Conservation (phyloP, 768 basidiomycete genomes). For the Filobasidium floriforme region DNA sequence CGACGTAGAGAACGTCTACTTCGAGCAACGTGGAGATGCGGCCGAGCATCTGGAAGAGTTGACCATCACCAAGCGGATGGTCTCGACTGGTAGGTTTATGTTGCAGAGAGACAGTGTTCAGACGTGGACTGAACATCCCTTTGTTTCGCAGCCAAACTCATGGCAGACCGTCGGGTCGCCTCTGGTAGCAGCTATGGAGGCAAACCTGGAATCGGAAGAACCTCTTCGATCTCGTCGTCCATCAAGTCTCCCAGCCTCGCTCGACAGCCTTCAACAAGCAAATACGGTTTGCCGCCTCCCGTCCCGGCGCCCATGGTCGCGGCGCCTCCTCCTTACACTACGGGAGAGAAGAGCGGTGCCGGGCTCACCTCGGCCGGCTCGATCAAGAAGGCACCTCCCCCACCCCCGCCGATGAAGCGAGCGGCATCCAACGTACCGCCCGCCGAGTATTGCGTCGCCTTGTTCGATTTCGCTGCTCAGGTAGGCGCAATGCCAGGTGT, state of each 20-base stretch:
- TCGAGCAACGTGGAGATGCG: conserved; percentile 73
- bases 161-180: conserved; percentile 35
- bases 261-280: conserved; percentile 49
- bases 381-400: conserved; percentile 73
- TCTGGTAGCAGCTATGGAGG: conserved; percentile 23
- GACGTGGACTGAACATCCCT: conserved; percentile 24
- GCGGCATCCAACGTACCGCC: conserved; percentile 66
- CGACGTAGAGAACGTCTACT: conserved; percentile 69
- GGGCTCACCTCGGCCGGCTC: conserved; percentile 43
- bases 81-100: conserved; percentile 66
- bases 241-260: conserved; percentile 38
- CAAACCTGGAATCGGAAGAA: conserved; percentile 22
- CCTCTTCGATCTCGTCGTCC: conserved; percentile 9
- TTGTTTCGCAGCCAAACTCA: conserved; percentile 39
- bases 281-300: conserved; percentile 29
- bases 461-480: conserved; percentile 93
- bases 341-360: conserved; percentile 45
- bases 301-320: conserved; percentile 35
- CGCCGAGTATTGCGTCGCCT: conserved; percentile 72
- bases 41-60: conserved; percentile 70
- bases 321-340: conserved; percentile 52
- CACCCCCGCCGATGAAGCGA: conserved; percentile 82
- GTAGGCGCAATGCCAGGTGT: conserved; percentile 45
- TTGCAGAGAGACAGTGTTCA: background rate
- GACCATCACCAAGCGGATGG: conserved; percentile 70